Conservation (phyloP, 495 filamentous ascomycete genomes). For the Aspergillus bertholletiae region DNA sequence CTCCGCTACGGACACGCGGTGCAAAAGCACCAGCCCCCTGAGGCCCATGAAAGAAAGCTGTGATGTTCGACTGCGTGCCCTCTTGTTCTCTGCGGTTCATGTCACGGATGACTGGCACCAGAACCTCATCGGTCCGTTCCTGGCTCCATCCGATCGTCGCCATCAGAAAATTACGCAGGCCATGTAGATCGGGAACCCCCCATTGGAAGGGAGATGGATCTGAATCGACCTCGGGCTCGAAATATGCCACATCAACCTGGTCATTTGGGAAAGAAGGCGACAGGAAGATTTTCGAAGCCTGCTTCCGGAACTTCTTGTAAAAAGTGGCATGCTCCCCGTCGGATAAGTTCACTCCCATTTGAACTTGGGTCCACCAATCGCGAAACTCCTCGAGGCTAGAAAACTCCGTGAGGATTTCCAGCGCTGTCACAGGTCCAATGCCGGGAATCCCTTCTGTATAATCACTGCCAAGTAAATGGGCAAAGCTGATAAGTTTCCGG, state of each 20-base stretch:
- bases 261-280: slow-evolving; percentile 71
- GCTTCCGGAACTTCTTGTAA: slow-evolving; percentile 77
- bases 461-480: slow-evolving; percentile 86
- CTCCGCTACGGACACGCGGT: slow-evolving; percentile 58
- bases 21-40: slow-evolving; percentile 73
- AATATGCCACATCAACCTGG: slow-evolving; percentile 76
- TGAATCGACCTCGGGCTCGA: slow-evolving; percentile 77
- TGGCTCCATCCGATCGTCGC: slow-evolving; percentile 87
- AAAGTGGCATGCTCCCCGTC: slow-evolving; percentile 53
- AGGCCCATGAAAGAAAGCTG: slow-evolving; percentile 70
- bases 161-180: slow-evolving; percentile 83
- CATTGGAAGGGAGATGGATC: slow-evolving; percentile 81
- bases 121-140: slow-evolving; percentile 88
- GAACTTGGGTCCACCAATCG: slow-evolving; percentile 83
- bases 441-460: slow-evolving; percentile 91
- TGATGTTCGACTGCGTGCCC: slow-evolving; percentile 94
- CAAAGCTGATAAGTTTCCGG: slow-evolving; percentile 77
- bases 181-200: slow-evolving; percentile 91
- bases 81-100: slow-evolving; percentile 85
- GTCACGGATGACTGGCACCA: slow-evolving; percentile 89
- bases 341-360: slow-evolving; percentile 46
- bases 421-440: slow-evolving; percentile 87
- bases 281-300: slow-evolving; percentile 81
- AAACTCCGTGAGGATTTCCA: slow-evolving; percentile 94
- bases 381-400: slow-evolving; percentile 62